A percentile compares a stretch with the other conserved stretches of the same genome.
phyloP scores from a whole-genome alignment of 352 stramenopile species.

The Globisporangium carolinianum region DNA sequence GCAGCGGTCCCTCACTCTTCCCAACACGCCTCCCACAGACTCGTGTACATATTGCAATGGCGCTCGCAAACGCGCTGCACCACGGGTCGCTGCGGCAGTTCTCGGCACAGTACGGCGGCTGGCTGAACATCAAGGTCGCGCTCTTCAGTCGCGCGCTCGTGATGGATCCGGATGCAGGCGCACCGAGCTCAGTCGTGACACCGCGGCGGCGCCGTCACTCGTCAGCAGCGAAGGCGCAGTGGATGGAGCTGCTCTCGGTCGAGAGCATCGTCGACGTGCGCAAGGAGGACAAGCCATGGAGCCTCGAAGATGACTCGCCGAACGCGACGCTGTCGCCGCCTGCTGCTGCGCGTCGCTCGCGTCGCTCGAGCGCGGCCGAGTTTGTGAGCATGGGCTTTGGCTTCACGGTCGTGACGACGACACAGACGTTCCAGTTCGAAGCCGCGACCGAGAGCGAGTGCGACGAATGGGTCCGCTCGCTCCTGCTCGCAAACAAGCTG shows the following conservation, averaged over 20 bases:
- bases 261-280: conserved; percentile 21
- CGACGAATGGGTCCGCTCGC: conserved; percentile 41
- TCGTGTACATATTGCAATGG: conserved; percentile 4
- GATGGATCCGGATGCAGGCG: conserved; percentile 37
- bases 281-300: conserved; percentile 23
- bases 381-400: conserved; percentile 20
- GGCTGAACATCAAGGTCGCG: conserved; percentile 35
- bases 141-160: conserved; percentile 41
- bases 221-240: conserved; percentile 25
- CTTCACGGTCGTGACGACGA: conserved; percentile 30
- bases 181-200: conserved; percentile 19
- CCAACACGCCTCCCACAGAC: not conserved
- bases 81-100: conserved; percentile 39
- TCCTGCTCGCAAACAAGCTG: conserved; percentile 34
- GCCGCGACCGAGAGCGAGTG: conserved; percentile 21
- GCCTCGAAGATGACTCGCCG: conserved; percentile 9
- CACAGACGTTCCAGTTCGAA: conserved; percentile 33
- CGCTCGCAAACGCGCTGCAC: conserved; percentile 28
- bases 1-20: not conserved
- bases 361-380: conserved; percentile 12
- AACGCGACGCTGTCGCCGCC: conserved; percentile 7
- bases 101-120: conserved; percentile 44
- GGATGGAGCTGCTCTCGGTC: conserved; percentile 41
- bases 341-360: conserved; percentile 12
- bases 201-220: conserved; percentile 39